A percentile compares a stretch with the other conserved stretches of the same genome.
These are phyloP conservation scores for Colletotrichum noveboracense DNA, from an alignment of 2,329 filamentous ascomycete genomes.

Conservation along the genomic window DNA sequence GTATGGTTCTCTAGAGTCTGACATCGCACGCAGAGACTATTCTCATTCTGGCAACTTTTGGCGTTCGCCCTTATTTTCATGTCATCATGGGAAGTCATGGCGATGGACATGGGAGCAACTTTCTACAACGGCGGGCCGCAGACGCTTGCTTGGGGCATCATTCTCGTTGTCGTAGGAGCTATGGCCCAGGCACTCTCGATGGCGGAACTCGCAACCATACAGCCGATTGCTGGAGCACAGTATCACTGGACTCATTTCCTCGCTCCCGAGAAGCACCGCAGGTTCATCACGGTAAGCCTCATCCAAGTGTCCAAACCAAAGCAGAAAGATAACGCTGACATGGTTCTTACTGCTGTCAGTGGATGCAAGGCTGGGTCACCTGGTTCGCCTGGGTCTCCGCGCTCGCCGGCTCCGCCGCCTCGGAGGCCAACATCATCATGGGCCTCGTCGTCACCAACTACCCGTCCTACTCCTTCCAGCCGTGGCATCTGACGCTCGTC, in stretches of 20 bases:
- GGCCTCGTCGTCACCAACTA: conserved; percentile 19
- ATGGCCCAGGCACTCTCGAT: conserved; percentile 21
- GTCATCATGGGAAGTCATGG: conserved; percentile 20
- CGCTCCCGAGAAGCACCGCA: conserved; percentile 8
- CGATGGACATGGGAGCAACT: conserved; percentile 17
- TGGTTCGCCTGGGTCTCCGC: conserved; percentile 20
- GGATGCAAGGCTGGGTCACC: conserved; percentile 20
- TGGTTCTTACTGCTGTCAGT: neutral
- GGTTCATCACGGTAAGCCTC: conserved; percentile 11
- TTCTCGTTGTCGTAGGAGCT: conserved; percentile 13
- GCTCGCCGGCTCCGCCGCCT: conserved; percentile 13
- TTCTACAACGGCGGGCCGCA: conserved; percentile 18
- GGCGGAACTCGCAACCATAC: conserved; percentile 28
- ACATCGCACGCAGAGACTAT: neutral
- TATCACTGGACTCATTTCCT: conserved; percentile 25
- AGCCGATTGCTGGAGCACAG: conserved; percentile 26
- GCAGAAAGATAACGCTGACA: rapidly evolving
- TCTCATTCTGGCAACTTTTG: conserved; percentile 15
- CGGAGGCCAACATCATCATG: conserved; percentile 19
- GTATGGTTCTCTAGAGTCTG: neutral
- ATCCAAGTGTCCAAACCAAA: neutral
- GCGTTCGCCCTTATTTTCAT: conserved; percentile 18
- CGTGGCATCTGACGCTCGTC: conserved; percentile 19
- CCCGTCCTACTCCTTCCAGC: conserved; percentile 8
- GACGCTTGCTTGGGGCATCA: conserved; percentile 16